These are phyloP conservation scores for Lignosus rhinocerotis DNA, from an alignment of 1,284 basidiomycete species.

Conservation along the genomic window DNA sequence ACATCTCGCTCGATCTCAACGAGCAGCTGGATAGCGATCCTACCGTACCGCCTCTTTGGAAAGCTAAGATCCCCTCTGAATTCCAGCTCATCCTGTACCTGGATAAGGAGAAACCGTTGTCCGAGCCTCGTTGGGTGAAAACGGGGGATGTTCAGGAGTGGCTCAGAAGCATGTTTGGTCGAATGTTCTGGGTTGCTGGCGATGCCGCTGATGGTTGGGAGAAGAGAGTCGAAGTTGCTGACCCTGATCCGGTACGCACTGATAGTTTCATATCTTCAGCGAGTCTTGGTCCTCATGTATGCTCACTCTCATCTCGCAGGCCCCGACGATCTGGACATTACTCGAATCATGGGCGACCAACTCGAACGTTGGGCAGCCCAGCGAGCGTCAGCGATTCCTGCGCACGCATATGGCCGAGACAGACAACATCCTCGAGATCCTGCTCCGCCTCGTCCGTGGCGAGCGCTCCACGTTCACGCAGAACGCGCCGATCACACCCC, in stretches of 20 bases:
- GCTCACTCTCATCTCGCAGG: slow-evolving; percentile 43
- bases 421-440: slow-evolving; percentile 88
- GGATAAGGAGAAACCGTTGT: slow-evolving; percentile 84
- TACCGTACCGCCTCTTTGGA: slow-evolving; percentile 70
- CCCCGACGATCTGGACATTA: slow-evolving; percentile 88
- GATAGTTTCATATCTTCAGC: slow-evolving; percentile 5
- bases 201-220: slow-evolving; percentile 84
- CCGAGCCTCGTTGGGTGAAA: slow-evolving; percentile 95
- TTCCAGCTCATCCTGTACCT: slow-evolving; percentile 67
- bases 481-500: slow-evolving; percentile 56
- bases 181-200: slow-evolving; percentile 77
- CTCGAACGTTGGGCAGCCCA: slow-evolving; percentile 72
- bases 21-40: slow-evolving; percentile 44
- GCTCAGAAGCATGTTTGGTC: slow-evolving; percentile 85
- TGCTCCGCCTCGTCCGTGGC: slow-evolving; percentile 86
- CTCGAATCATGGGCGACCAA: slow-evolving; percentile 86
- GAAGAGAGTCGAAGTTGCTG: slow-evolving; percentile 87
- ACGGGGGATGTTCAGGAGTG: slow-evolving; percentile 92
- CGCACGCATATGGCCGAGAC: slow-evolving; percentile 82
- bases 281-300: slow-evolving; percentile 13
- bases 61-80: slow-evolving; percentile 49
- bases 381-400: slow-evolving; percentile 84
- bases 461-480: slow-evolving; percentile 78
- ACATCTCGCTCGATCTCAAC: slow-evolving; percentile 55
- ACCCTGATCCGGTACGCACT: slow-evolving; percentile 88